Evolutionary conservation across 2,329 filamentous ascomycete genomes (phyloP).

Genomic region (Fusarium austroafricanum): DNA sequence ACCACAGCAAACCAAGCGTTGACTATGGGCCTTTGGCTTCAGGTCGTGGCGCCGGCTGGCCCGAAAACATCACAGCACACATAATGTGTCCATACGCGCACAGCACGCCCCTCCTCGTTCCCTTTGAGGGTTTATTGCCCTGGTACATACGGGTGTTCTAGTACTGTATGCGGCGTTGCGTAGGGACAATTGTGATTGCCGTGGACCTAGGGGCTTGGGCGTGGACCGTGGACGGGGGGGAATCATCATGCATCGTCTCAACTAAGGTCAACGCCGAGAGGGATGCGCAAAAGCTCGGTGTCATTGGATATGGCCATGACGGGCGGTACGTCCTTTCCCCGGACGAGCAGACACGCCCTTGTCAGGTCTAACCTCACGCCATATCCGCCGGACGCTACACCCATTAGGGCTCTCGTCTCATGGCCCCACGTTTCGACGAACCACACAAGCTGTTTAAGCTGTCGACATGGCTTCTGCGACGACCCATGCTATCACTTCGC

Average conservation of each 20-base stretch:
- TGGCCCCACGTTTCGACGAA: conserved; percentile 44
- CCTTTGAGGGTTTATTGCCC: conserved; percentile 25
- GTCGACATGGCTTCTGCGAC: conserved; percentile 30
- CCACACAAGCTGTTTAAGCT: conserved; percentile 36
- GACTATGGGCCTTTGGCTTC: conserved; percentile 37
- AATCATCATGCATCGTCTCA: conserved; percentile 38
- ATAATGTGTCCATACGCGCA: conserved; percentile 5
- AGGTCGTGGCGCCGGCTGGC: conserved; percentile 34
- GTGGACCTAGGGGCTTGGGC: conserved; percentile 26
- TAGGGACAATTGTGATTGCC: conserved; percentile 36
- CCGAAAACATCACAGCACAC: conserved; percentile 12
- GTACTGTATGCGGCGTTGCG: conserved; percentile 4
- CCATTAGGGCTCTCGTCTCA: conserved; percentile 44
- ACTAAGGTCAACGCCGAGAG: conserved; percentile 28
- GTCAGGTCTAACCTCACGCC: conserved; percentile 45
- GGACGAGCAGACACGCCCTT: conserved; percentile 38
- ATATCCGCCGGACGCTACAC: conserved; percentile 47
- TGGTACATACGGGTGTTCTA: background rate
- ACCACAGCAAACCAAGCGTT: conserved; percentile 36
- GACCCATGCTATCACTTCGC: conserved; percentile 39
- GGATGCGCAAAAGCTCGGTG: conserved; percentile 23
- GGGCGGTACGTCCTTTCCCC: conserved; percentile 37
- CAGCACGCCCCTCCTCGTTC: conserved; percentile 22
- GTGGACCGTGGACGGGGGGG: conserved; percentile 25
- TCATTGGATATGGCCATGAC: conserved; percentile 30